Evolutionary conservation across 495 filamentous ascomycete species (phyloP).

Genomic region (Geoglossum glabrum): DNA sequence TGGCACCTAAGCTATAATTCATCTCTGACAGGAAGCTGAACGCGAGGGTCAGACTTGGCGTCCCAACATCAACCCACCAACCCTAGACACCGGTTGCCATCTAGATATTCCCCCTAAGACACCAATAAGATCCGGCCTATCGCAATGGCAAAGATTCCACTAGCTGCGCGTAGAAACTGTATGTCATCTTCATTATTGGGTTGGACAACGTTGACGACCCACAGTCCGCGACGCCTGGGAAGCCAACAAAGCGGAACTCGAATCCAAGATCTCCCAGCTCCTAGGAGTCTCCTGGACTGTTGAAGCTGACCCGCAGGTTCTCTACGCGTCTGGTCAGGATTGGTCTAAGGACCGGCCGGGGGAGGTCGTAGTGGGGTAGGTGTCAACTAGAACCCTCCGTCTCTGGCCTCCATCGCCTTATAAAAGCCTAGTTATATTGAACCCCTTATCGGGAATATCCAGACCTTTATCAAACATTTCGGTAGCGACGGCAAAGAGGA

Average conservation of each 20-base stretch:
- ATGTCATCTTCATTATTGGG: conserved; percentile 4
- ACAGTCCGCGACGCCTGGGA: conserved; percentile 33
- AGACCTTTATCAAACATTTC: conserved; percentile 16
- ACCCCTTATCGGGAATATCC: neutral
- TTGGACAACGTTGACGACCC: neutral
- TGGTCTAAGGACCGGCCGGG: conserved; percentile 24
- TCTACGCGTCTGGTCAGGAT: conserved; percentile 30
- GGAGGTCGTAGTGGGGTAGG: conserved; percentile 22
- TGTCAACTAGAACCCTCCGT: conserved; percentile 21
- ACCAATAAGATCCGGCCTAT: too few species aligned
- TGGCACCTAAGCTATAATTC: too few species aligned
- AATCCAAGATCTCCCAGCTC: conserved; percentile 21
- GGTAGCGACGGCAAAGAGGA: conserved; percentile 10
- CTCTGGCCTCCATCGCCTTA: neutral
- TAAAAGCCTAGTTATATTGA: neutral
- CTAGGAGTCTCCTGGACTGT: conserved; percentile 27
- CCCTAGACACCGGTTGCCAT: too few species aligned
- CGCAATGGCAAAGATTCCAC: conserved; percentile 28
- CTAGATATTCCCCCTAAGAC: too few species aligned
- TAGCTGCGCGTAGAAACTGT: conserved; percentile 32
- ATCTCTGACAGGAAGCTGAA: too few species aligned
- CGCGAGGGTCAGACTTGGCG: too few species aligned
- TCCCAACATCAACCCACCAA: too few species aligned
- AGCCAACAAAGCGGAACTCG: conserved; percentile 23
- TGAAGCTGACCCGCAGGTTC: conserved; percentile 24